Evolutionary conservation across 2,329 filamentous ascomycete genomes (phyloP), one percentile per base, ranked within the genome.

Genomic region (Calonectria leucothoes): DNA sequence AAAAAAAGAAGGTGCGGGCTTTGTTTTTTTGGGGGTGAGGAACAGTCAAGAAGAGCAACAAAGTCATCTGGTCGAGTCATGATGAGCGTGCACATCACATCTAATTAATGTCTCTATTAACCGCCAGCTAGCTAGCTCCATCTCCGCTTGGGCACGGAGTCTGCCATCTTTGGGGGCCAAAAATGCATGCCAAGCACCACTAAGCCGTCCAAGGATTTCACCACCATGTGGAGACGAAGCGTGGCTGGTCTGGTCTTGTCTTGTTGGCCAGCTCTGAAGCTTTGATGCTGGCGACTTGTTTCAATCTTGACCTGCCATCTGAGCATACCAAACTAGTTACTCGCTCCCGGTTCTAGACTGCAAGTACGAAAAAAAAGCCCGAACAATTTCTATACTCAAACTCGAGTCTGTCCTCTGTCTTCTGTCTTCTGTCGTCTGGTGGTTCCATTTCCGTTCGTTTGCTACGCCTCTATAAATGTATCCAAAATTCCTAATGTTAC

Each of bases 401-500:
- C 23, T 27, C 33, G 55, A 61, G 55, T 27, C 35, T 61, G 33
- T 61, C 35, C 20, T 61, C 55, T 55, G 17, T 49, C 10, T 23
- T 42, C 23, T 25, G 4, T 51, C 55, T 64, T 64, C 45, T 25
- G n/a, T n/a, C n/a, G n/a, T n/a, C n/a, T n/a, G n/a, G n/a, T n/a
- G 42, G 31, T 59, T 64, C 59, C 37, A 23, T 64, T 64, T 39
- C 59, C 59, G 37, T 27, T 64, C 59, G 45, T 64, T 25, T 61
- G 12, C 57, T 64, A 35, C 42, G 23, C 23, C 45, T 70, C 45
- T 64, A 64, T 55, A 59, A 20, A 17, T 55, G 15, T 45, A 66
- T 66, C 61, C 51, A 66, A 59, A 23, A 39, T 64, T 64, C 33
- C 17, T 64, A 63, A 31, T 71, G 61, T 66, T 66, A 64, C 61